These are phyloP conservation scores for Phytophthora aleatoria DNA, from an alignment of 352 stramenopile genomes.

Conservation along the genomic window DNA sequence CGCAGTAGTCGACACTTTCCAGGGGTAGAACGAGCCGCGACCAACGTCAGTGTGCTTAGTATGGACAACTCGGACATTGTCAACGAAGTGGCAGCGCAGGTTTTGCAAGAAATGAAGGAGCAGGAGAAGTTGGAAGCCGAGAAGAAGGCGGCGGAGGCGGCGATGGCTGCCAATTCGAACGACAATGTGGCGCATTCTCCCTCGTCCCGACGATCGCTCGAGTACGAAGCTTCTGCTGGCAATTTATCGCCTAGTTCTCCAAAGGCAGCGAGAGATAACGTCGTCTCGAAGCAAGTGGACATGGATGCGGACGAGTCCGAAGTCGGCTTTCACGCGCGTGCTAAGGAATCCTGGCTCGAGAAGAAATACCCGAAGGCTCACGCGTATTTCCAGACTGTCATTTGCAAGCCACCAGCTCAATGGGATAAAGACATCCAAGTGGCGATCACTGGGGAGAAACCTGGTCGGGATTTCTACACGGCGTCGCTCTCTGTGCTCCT, in stretches of 20 bases:
- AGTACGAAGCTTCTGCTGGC: conserved; percentile 18
- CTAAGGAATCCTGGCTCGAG: conserved; percentile 66
- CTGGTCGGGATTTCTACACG: conserved; percentile 78
- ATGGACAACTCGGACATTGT: conserved; percentile 35
- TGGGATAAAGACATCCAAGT: conserved; percentile 90
- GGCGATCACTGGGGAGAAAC: conserved; percentile 79
- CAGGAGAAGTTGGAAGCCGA: conserved; percentile 50
- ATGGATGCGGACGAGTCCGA: conserved; percentile 60
- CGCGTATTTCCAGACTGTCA: conserved; percentile 68
- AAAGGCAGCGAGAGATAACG: conserved; percentile 21
- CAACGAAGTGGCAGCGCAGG: conserved; percentile 51
- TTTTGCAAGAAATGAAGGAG: conserved; percentile 53
- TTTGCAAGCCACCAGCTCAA: conserved; percentile 64
- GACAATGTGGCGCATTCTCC: conserved; percentile 30
- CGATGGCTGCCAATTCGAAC: conserved; percentile 10
- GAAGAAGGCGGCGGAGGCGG: conserved; percentile 27
- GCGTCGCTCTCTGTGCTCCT: conserved; percentile 66
- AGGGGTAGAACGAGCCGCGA: conserved; percentile 19
- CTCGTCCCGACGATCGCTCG: conserved; percentile 23
- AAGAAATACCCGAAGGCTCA: conserved; percentile 48
- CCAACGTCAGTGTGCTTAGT: conserved; percentile 33
- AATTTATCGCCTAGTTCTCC: conserved; percentile 24
- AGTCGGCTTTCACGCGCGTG: conserved; percentile 38
- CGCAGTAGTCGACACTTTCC: conserved; percentile 26
- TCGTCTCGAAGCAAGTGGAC: conserved; percentile 66